Conservation (phyloP, 495 filamentous ascomycete species). For the Acidomyces sp. region DNA sequence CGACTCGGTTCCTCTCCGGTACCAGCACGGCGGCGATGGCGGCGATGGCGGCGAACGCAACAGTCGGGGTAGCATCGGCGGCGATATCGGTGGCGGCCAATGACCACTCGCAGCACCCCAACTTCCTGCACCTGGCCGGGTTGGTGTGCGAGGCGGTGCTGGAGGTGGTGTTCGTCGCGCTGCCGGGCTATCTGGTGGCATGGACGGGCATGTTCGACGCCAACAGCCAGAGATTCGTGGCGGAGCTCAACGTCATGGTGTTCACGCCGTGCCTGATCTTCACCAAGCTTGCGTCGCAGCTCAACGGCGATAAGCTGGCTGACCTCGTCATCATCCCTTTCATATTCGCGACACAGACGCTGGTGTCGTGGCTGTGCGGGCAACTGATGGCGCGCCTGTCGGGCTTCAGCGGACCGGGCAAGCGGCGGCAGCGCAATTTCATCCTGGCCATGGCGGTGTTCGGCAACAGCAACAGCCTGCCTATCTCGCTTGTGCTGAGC, state of each 20-base stretch:
- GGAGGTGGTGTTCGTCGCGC: slow-evolving; percentile 87
- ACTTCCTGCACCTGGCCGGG: slow-evolving; percentile 62
- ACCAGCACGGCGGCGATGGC: no score
- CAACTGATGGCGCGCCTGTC: slow-evolving; percentile 55
- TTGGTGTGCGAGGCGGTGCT: slow-evolving; percentile 93
- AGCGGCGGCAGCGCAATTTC: slow-evolving; percentile 69
- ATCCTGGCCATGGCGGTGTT: slow-evolving; percentile 96
- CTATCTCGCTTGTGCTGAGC: slow-evolving; percentile 89
- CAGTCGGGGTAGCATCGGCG: no score
- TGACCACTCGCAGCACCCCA: slow-evolving; percentile 38
- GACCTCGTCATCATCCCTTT: slow-evolving; percentile 87
- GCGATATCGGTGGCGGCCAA: no score
- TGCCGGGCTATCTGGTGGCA: slow-evolving; percentile 92
- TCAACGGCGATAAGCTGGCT: slow-evolving; percentile 75
- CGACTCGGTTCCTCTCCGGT: no score
- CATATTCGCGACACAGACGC: slow-evolving; percentile 79
- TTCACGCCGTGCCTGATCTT: slow-evolving; percentile 98
- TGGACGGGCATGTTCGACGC: slow-evolving; percentile 82
- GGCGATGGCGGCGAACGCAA: slow-evolving; percentile 2
- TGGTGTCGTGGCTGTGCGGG: slow-evolving; percentile 69
- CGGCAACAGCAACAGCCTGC: slow-evolving; percentile 95
- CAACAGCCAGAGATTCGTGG: slow-evolving; percentile 87
- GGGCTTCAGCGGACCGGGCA: slow-evolving; percentile 44
- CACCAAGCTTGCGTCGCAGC: slow-evolving; percentile 90
- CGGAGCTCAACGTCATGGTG: slow-evolving; percentile 83